Evolutionary conservation across 2,329 filamentous ascomycete species (phyloP).

Genomic region (Aspergillus sp.): DNA sequence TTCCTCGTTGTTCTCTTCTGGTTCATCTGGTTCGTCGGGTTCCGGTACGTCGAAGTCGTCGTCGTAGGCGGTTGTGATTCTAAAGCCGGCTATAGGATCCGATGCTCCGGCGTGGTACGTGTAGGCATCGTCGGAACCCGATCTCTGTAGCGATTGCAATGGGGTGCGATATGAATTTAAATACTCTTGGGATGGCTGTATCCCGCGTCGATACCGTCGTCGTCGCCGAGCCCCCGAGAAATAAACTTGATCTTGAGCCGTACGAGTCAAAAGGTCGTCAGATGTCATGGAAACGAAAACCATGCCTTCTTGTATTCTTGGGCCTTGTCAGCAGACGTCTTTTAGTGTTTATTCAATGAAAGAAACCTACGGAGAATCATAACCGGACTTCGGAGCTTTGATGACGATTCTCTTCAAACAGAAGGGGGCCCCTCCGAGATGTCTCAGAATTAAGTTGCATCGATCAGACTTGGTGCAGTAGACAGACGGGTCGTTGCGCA

Average conservation of each 20-base stretch:
- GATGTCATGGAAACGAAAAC: slow-evolving; percentile 83
- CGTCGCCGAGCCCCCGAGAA: slow-evolving; percentile 40
- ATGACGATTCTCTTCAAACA: slow-evolving; percentile 79
- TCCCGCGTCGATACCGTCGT: slow-evolving; percentile 21
- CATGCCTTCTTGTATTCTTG: slow-evolving; percentile 80
- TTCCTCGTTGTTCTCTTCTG: slow-evolving; percentile 8
- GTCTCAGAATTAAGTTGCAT: slow-evolving; percentile 78
- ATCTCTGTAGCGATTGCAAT: slow-evolving; percentile 10
- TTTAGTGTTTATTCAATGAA: not conserved
- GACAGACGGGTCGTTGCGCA: slow-evolving; percentile 72
- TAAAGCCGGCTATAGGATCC: slow-evolving; percentile 21
- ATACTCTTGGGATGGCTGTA: slow-evolving; percentile 35
- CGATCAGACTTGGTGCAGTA: slow-evolving; percentile 84
- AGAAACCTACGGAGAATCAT: slow-evolving; percentile 70
- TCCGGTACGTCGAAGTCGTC: slow-evolving; percentile 31
- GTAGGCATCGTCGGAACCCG: slow-evolving; percentile 15
- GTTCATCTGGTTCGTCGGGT: slow-evolving; percentile 23
- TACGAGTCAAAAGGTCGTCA: slow-evolving; percentile 65
- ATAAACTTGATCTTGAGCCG: slow-evolving; percentile 66
- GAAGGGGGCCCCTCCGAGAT: slow-evolving; percentile 73
- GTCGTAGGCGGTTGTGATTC: slow-evolving; percentile 31
- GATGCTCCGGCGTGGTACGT: slow-evolving; percentile 14
- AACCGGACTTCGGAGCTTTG: slow-evolving; percentile 71
- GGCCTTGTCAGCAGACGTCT: slow-evolving; percentile 23
- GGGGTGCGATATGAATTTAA: slow-evolving; percentile 6